Percentiles rank a stretch among this genome's conserved stretches.
phyloP scores from a whole-genome alignment of 805 yeast genomes.

The Scheffersomyces lignosus region DNA sequence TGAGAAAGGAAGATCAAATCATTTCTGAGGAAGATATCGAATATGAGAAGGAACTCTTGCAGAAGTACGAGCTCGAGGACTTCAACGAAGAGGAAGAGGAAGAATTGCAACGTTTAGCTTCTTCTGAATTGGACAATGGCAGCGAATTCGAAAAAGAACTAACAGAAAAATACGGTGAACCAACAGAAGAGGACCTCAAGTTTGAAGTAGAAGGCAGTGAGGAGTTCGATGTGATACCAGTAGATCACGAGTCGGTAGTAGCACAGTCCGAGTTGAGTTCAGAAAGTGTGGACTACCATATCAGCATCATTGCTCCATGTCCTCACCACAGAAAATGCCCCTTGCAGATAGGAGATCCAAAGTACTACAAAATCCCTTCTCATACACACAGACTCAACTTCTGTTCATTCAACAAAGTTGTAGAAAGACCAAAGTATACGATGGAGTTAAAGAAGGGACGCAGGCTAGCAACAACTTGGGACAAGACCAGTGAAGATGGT shows the following conservation, averaged over 20 bases:
- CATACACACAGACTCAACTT: constrained; percentile 65
- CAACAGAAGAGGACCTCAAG: constrained; percentile 42
- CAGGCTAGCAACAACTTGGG: constrained; percentile 73
- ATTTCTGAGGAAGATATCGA: constrained; percentile 35
- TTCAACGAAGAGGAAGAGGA: constrained; percentile 9
- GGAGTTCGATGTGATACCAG: constrained; percentile 27
- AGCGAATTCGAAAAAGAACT: constrained; percentile 30
- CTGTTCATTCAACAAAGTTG: constrained; percentile 71
- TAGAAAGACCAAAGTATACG: constrained; percentile 76
- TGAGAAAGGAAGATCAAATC: constrained; percentile 35
- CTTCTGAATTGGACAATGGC: constrained; percentile 15
- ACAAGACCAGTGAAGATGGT: constrained; percentile 51
- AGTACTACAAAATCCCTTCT: constrained; percentile 53
- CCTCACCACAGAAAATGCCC: constrained; percentile 87
- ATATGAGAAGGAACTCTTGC: constrained; percentile 31
- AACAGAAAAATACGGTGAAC: constrained; percentile 41
- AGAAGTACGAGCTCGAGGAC: constrained; percentile 23
- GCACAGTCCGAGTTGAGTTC: constrained; percentile 9
- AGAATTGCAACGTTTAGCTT: constrained; percentile 8
- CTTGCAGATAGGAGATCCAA: constrained; percentile 74
- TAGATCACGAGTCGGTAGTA: constrained; percentile 15
- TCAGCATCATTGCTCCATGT: constrained; percentile 84
- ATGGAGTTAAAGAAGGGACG: constrained; percentile 85
- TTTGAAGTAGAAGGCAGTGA: constrained; percentile 46
- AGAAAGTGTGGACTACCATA: constrained; percentile 46